These are phyloP conservation scores for Mycocentrospora acerina DNA, from an alignment of 2,329 filamentous ascomycete genomes.

Conservation along the genomic window DNA sequence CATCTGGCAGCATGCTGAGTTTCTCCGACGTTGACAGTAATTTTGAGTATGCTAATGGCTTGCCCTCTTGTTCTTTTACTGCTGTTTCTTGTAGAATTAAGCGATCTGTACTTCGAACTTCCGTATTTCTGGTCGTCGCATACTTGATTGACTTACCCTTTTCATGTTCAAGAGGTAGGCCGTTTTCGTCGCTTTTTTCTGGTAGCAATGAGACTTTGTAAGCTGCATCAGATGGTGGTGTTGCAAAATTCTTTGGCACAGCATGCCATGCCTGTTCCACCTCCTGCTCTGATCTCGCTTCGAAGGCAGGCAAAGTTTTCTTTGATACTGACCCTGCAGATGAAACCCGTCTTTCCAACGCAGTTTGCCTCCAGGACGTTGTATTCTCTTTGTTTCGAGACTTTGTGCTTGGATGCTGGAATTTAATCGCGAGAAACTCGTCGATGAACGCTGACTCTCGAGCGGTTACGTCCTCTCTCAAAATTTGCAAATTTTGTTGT, in stretches of 20 bases:
- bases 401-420: background rate
- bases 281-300: too few species aligned
- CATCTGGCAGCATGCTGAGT: conserved; percentile 36
- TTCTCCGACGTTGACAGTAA: conserved; percentile 25
- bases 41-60: background rate
- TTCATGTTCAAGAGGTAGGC: too few species aligned
- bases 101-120: background rate
- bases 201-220: too few species aligned
- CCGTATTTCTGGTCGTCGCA: too few species aligned
- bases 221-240: too few species aligned
- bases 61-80: background rate
- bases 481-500: background rate
- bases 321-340: background rate
- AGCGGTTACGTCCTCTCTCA: conserved; percentile 6
- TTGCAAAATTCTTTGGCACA: too few species aligned
- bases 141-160: too few species aligned
- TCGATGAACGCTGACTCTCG: conserved; percentile 26
- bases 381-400: conserved; percentile 1
- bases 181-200: too few species aligned
- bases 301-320: too few species aligned
- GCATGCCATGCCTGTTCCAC: too few species aligned
- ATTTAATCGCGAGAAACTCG: conserved; percentile 20
- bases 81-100: background rate
- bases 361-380: conserved; percentile 29
- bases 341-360: conserved; percentile 13